Evolutionary conservation across 805 yeast genomes (phyloP), one percentile per base, ranked within the genome.

Genomic region (Saturnispora diversa): DNA sequence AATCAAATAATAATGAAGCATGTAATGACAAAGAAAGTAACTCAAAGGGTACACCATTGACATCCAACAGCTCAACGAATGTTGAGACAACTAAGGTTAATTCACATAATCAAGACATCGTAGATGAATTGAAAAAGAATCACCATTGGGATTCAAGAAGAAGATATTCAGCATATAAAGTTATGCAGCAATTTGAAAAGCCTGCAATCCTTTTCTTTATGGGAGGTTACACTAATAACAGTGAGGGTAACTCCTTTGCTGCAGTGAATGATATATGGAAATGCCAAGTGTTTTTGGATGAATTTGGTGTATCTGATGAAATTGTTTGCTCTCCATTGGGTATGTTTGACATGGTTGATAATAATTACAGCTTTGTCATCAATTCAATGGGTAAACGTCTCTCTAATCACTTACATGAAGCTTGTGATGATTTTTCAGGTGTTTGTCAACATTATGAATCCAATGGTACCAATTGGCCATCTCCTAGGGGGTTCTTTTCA

Each of bases 161-260:
- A 10, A 31, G 24, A 20, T 6, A 25, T n/a, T n/a, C 13, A 12
- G 11, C 25, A 17, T 8, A 10, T 15, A 10, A 19, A 22, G 29
- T 3, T 9, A 21, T 9, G 13, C 15, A 13, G 24, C 42, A 39
- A 20, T 39, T 31, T 32, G 24, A 25, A 21, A 27, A 47, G 15
- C 63, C 63, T 2, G 67, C 70, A 2, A 51, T 63, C 3, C 44
- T 59, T 1, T 65, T 65, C 30, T 61, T 72, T 4, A 66, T 70
- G 64, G 78, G 78, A 16, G 78, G 80, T 1, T 74, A 68, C 50
- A 56, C 58, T 31, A 46, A 37, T 13, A 17, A 21, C n/a, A 65
- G 57, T 39, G 60, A 60, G 6, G 46, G 48, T 4, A 45, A 43
- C 17, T 12, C 43, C 3, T 70, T 28, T 45, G 54, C 31, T 52